Percentiles rank a stretch among this genome's conserved stretches.
These are phyloP conservation scores for Rhizoclosmatium sp. DNA, from an alignment of 192 early-diverging fungal genomes.

Conservation along the genomic window DNA sequence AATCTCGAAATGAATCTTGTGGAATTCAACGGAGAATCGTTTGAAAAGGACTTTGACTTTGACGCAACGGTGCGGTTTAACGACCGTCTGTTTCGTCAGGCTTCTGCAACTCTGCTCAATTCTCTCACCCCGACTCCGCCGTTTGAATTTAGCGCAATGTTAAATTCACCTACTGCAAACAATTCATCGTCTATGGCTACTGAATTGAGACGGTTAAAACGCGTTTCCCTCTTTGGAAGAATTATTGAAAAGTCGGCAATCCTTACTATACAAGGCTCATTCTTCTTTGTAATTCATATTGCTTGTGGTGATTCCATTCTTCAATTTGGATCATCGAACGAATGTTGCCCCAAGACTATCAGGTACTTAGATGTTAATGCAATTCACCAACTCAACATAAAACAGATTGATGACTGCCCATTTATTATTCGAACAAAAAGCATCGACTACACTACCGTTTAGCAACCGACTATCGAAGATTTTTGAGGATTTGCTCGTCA, in stretches of 20 bases:
- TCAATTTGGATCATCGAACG: too few species aligned
- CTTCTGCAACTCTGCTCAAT: neutral
- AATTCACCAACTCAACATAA: neutral
- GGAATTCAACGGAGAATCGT: neutral
- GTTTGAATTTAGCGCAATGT: neutral
- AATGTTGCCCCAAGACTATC: neutral
- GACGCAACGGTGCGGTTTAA: too few species aligned
- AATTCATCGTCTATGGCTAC: neutral
- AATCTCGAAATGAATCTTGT: neutral
- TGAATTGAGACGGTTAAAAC: neutral
- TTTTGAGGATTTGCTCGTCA: neutral
- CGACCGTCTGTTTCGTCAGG: neutral
- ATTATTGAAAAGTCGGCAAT: constrained; percentile 3
- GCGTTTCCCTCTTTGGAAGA: constrained; percentile 9
- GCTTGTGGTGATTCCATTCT: neutral
- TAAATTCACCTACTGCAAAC: neutral
- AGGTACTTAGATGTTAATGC: neutral
- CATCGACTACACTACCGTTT: neutral
- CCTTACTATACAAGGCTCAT: neutral
- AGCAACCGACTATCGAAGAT: neutral
- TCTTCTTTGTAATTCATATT: constrained; percentile 10
- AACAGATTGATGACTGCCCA: neutral
- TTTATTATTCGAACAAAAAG: constrained; percentile 16
- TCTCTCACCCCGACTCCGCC: neutral
- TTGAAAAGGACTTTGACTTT: too few species aligned